Percentiles rank a stretch among this genome's conserved stretches.
Evolutionary conservation across 192 early-diverging fungal genomes (phyloP).

Genomic region (Oehlia diaphana): DNA sequence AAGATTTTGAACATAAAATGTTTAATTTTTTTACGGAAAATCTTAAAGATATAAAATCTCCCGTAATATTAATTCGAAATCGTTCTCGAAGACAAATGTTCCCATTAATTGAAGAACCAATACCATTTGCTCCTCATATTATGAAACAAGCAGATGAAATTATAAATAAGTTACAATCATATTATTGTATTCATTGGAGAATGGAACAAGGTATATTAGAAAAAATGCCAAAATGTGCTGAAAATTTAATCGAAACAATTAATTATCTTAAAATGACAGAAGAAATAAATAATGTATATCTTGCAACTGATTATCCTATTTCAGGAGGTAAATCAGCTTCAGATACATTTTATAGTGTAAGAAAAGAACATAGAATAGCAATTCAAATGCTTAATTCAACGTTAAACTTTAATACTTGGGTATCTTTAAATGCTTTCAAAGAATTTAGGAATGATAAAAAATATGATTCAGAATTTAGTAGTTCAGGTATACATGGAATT

Average conservation of each 20-base stretch:
- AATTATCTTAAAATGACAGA: background rate
- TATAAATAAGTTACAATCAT: background rate
- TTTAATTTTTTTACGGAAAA: background rate
- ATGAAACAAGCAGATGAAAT: background rate
- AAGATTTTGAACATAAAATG: background rate
- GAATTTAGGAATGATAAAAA: background rate
- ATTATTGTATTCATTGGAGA: constrained; percentile 18
- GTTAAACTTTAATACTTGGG: background rate
- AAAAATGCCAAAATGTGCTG: constrained; percentile 7
- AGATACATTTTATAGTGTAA: background rate
- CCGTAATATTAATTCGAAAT: constrained; percentile 6
- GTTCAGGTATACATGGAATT: constrained; percentile 23
- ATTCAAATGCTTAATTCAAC: background rate
- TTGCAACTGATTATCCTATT: constrained; percentile 18
- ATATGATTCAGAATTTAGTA: background rate
- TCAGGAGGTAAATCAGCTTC: background rate
- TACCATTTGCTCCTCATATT: background rate
- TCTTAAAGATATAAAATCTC: background rate
- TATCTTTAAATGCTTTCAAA: background rate
- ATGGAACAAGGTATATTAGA: background rate
- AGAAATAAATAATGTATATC: background rate
- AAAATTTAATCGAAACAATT: background rate
- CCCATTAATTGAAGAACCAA: background rate
- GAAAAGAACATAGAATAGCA: constrained; percentile 1
- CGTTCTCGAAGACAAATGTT: background rate